Percentiles rank a stretch among this genome's conserved stretches.
These are phyloP conservation scores for Metschnikowia dekortorum DNA, from an alignment of 805 yeast species.

Conservation along the genomic window DNA sequence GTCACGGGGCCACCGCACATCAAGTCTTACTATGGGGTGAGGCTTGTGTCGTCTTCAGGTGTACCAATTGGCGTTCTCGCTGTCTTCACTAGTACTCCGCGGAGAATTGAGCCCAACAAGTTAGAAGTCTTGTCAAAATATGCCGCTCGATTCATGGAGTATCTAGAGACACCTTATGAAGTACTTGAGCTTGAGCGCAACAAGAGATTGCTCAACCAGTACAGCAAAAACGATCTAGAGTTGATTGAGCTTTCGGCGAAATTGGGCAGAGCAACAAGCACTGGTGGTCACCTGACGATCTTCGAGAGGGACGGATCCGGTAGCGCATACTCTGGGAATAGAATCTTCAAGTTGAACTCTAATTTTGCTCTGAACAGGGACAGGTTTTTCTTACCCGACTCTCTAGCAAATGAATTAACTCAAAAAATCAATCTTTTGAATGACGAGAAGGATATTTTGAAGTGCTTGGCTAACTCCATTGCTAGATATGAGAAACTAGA, in stretches of 20 bases:
- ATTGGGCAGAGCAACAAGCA: conserved; percentile 57
- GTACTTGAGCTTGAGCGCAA: conserved; percentile 8
- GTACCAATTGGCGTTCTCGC: conserved; percentile 55
- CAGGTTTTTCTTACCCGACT: conserved; percentile 19
- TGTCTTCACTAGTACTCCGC: conserved; percentile 48
- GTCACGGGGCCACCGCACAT: conserved; percentile 59
- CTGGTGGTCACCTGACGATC: conserved; percentile 36
- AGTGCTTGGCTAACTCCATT: neutral
- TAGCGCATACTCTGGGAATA: conserved; percentile 50
- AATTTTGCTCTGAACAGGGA: neutral
- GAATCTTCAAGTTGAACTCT: conserved; percentile 39
- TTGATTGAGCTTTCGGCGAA: conserved; percentile 29
- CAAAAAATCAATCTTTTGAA: neutral
- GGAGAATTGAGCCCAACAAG: conserved; percentile 33
- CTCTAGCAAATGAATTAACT: conserved; percentile 24
- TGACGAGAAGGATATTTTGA: neutral
- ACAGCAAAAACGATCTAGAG: conserved; percentile 18
- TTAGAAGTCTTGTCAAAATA: conserved; percentile 33
- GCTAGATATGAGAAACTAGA: neutral
- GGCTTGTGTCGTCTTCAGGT: conserved; percentile 39
- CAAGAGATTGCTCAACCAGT: conserved; percentile 5
- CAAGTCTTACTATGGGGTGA: conserved; percentile 63
- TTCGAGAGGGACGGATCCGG: conserved; percentile 67
- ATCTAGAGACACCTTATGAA: conserved; percentile 34
- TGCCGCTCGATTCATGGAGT: conserved; percentile 40